phyloP scores from a whole-genome alignment of 2,329 filamentous ascomycete species.

The Aspergillus fijiensis region DNA sequence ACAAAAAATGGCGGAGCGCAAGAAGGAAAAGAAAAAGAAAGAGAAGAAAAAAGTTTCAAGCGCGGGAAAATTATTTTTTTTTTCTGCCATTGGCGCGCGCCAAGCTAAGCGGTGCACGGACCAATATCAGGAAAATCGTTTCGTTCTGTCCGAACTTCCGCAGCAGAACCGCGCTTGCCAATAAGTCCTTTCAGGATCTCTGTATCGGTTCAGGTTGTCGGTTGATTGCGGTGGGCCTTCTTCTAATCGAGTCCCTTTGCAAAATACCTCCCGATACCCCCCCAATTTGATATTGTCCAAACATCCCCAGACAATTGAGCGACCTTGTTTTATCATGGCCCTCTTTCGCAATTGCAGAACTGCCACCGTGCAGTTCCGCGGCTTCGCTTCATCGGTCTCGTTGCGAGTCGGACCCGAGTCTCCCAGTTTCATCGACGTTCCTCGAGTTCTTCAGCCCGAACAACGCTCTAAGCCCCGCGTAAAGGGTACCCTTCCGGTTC shows the following conservation, averaged over 20 bases:
- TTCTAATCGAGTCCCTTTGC: neutral
- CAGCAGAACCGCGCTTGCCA: slow-evolving; percentile 22
- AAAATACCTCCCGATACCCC: neutral
- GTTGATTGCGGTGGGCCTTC: slow-evolving; percentile 4
- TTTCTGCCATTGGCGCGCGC: slow-evolving; percentile 26
- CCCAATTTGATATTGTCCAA: neutral
- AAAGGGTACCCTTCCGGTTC: slow-evolving; percentile 79
- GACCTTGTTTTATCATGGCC: slow-evolving; percentile 30
- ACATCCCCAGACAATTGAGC: neutral
- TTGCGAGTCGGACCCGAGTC: slow-evolving; percentile 66
- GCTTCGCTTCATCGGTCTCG: slow-evolving; percentile 39
- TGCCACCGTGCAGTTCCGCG: slow-evolving; percentile 40
- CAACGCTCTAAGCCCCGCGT: slow-evolving; percentile 50
- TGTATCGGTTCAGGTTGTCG: slow-evolving; percentile 4
- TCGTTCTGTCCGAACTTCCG: slow-evolving; percentile 30
- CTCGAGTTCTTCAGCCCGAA: slow-evolving; percentile 71
- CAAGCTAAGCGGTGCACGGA: slow-evolving; percentile 38
- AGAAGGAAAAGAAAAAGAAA: slow-evolving; percentile 30
- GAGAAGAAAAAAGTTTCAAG: slow-evolving; percentile 17
- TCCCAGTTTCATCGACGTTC: slow-evolving; percentile 81
- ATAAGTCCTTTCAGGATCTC: slow-evolving; percentile 14
- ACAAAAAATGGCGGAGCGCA: slow-evolving; percentile 32
- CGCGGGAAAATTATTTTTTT: slow-evolving; percentile 33
- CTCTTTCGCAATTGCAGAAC: slow-evolving; percentile 38
- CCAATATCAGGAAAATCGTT: slow-evolving; percentile 40